Conservation (phyloP, 768 basidiomycete genomes). For the Rhizopogon vulgaris region DNA sequence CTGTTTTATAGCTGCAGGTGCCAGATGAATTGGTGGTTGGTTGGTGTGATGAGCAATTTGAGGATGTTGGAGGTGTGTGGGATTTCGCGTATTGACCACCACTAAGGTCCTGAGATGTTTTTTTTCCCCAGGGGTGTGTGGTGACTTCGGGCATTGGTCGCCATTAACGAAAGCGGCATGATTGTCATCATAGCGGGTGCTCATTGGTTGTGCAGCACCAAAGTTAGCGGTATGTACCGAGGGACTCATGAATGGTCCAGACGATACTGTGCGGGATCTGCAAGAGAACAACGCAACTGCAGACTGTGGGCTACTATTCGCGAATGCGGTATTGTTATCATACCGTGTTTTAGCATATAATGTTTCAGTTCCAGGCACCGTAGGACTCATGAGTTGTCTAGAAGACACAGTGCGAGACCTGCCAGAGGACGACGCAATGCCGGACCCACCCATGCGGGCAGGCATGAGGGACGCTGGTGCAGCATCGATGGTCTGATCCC, state of each 20-base stretch:
- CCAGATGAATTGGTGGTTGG: slow-evolving; percentile 45
- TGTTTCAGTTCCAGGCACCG: no score
- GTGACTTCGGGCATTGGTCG: slow-evolving; percentile 6
- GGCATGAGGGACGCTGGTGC: background rate
- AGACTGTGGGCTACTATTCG: background rate
- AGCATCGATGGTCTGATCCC: background rate
- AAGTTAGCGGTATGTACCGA: no score
- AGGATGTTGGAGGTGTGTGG: background rate
- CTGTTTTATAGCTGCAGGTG: background rate
- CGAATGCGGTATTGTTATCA: no score
- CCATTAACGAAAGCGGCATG: slow-evolving; percentile 3
- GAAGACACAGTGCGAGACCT: background rate
- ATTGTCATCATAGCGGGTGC: background rate
- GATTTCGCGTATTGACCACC: no score
- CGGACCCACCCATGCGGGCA: background rate
- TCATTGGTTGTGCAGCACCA: no score
- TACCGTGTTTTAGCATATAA: no score
- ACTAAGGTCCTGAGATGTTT: no score
- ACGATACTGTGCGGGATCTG: background rate
- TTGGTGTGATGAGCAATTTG: background rate
- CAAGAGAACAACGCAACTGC: background rate
- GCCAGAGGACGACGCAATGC: background rate
- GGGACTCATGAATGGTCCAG: background rate
- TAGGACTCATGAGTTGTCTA: background rate
- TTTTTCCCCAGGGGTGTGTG: slow-evolving; percentile 11